phyloP scores from a whole-genome alignment of 495 filamentous ascomycete species.

The Podospora tetraspora region DNA sequence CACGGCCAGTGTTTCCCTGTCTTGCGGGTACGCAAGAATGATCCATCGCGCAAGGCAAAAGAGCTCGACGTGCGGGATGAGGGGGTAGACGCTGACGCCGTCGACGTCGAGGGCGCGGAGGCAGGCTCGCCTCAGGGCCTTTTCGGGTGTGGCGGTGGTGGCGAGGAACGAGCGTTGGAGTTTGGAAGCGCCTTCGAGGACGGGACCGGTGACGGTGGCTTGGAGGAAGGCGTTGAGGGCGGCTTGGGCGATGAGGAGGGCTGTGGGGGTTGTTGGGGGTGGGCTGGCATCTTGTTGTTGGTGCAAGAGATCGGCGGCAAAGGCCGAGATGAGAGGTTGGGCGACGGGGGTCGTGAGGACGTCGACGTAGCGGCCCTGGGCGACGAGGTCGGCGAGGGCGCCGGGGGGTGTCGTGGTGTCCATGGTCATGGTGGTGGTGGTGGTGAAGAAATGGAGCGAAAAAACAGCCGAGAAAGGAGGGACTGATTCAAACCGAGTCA shows the following conservation, averaged over 20 bases:
- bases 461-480: too few species aligned
- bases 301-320: constrained; percentile 25
- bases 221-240: constrained; percentile 84
- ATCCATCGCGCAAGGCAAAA: constrained; percentile 71
- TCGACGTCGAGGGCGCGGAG: constrained; percentile 67
- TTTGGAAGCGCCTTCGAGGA: constrained; percentile 47
- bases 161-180: constrained; percentile 26
- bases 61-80: constrained; percentile 77
- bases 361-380: constrained; percentile 22
- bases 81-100: constrained; percentile 77
- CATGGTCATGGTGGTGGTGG: not conserved
- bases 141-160: not conserved
- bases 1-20: constrained; percentile 3
- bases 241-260: constrained; percentile 58
- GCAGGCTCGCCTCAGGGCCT: constrained; percentile 32
- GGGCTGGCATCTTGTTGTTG: constrained; percentile 27
- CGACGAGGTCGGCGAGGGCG: constrained; percentile 10
- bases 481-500: not conserved
- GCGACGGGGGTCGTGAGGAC: constrained; percentile 19
- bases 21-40: constrained; percentile 38
- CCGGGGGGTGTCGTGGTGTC: not conserved
- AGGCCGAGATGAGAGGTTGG: constrained; percentile 15
- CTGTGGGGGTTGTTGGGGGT: not conserved
- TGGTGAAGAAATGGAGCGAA: not conserved
- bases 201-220: constrained; percentile 83